Evolutionary conservation across 1,284 basidiomycete genomes (phyloP).

Genomic region (Schizopora paradoxa): DNA sequence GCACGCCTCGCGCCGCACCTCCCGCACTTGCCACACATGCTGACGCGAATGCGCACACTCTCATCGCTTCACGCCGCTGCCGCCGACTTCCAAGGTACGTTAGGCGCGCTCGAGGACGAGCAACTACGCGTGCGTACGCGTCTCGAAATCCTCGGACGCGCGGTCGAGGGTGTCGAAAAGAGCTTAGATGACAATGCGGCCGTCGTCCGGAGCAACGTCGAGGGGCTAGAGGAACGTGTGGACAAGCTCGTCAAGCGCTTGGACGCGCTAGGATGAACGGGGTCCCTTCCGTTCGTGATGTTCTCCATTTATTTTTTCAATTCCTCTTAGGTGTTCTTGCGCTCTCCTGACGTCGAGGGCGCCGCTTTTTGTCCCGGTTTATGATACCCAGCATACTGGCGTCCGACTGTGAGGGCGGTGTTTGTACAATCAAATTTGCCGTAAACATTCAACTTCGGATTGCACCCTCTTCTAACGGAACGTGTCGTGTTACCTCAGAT

Average conservation of each 20-base stretch:
- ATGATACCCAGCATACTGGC: no score
- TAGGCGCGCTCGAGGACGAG: conserved; percentile 69
- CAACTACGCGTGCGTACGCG: conserved; percentile 58
- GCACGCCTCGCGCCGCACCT: conserved; percentile 81
- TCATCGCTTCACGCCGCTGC: conserved; percentile 81
- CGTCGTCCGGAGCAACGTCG: conserved; percentile 68
- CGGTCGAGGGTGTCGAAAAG: conserved; percentile 66
- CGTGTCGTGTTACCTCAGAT: no score
- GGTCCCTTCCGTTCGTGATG: not conserved
- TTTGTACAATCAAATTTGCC: no score
- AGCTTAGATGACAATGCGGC: conserved; percentile 74
- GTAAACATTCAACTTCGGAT: no score
- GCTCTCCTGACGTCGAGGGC: no score
- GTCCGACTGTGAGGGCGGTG: no score
- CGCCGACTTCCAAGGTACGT: conserved; percentile 64
- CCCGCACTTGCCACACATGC: conserved; percentile 88
- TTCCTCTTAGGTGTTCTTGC: conserved; percentile 1
- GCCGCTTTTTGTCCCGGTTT: no score
- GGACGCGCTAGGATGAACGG: conserved; percentile 32
- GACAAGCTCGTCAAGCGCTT: conserved; percentile 48
- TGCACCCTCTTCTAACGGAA: no score
- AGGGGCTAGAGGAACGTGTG: conserved; percentile 62
- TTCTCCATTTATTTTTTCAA: not conserved
- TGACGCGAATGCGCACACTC: conserved; percentile 81
- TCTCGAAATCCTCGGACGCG: conserved; percentile 60